phyloP scores from a whole-genome alignment of 257 asterid genomes.

The Gynochthodes officinalis region DNA sequence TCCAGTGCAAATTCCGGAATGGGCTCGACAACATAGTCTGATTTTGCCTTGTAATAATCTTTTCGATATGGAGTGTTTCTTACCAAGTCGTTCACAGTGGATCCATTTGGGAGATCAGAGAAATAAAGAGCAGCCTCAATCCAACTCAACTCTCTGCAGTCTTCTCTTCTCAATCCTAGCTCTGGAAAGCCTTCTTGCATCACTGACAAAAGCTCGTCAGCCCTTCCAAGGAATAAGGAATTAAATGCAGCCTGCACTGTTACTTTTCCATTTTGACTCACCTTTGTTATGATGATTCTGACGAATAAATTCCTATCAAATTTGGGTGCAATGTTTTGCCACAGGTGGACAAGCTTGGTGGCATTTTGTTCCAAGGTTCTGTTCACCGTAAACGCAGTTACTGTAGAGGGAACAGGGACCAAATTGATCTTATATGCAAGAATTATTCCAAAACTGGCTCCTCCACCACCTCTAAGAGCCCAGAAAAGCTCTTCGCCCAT shows the following conservation, averaged over 20 bases:
- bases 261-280: background rate
- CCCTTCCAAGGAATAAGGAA: slow-evolving; percentile 38
- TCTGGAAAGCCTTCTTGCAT: slow-evolving; percentile 45
- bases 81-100: slow-evolving; percentile 22
- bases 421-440: slow-evolving; percentile 34
- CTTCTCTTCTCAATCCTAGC: slow-evolving; percentile 34
- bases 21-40: slow-evolving; percentile 33
- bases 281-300: slow-evolving; percentile 23
- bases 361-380: slow-evolving; percentile 40
- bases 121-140: slow-evolving; percentile 36
- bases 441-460: slow-evolving; percentile 42
- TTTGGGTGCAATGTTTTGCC: slow-evolving; percentile 31
- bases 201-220: slow-evolving; percentile 19
- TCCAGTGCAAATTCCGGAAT: slow-evolving; percentile 26
- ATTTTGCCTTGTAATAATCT: slow-evolving; percentile 40
- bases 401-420: slow-evolving; percentile 31
- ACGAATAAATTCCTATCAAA: slow-evolving; percentile 26
- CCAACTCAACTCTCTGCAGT: slow-evolving; percentile 42
- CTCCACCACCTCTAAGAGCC: slow-evolving; percentile 56
- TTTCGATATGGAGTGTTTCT: slow-evolving; percentile 27
- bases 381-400: slow-evolving; percentile 37
- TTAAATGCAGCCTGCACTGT: slow-evolving; percentile 38
- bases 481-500: slow-evolving; percentile 55
- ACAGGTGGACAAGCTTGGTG: slow-evolving; percentile 30
- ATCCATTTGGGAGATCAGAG: slow-evolving; percentile 42